Base-by-base conservation (phyloP, 345 rosid genomes). In the Litchi chinensis region DNA sequence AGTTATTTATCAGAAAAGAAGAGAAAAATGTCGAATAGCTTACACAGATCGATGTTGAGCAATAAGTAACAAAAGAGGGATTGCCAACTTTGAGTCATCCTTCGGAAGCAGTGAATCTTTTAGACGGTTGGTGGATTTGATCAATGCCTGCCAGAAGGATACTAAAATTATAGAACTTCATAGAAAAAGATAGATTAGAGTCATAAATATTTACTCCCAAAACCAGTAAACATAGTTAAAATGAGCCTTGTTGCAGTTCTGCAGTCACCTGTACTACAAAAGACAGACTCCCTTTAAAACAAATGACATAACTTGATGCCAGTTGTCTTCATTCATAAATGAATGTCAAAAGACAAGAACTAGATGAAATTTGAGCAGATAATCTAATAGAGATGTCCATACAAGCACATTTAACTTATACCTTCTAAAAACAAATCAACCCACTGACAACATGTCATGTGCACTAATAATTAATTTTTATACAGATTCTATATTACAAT, bases 21-120 rank as follows among this genome's bases (percentile, higher is more conserved):
- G 32, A 56, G 57, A 79, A 59, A 21, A 41, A 76, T 70, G 56
- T 8, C 56, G 18, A 40, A 74, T 70, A 82, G 79, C 99, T 88
- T 91, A 94, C 99, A 94, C 83, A 70, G 99, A 92, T 77, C 98
- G 96, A 79, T 97, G 97, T 81, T 97, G 99, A 65, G 98, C 98
- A 62, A 97, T 82, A 83, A 97, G 98, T 75, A 97, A 83, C 84
- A 97, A 84, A 81, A 94, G 93, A 24, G 98, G 98, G 76, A 93
- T 82, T 41, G 98, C 99, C 84, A 94, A 82, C 85, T 92, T 97
- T 48, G 95, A 95, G 79, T 97, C 98, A 86, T 94, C 99, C 87
- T 88, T 93, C 10, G 99, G 90, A 79, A 94, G 93, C 86, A 97
- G 87, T 1, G 99, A 92, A 81, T 97, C 99, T 78, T 97, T 86